Evolutionary conservation across 1,284 basidiomycete species (phyloP).

Genomic region (Neolentinus lepideus): DNA sequence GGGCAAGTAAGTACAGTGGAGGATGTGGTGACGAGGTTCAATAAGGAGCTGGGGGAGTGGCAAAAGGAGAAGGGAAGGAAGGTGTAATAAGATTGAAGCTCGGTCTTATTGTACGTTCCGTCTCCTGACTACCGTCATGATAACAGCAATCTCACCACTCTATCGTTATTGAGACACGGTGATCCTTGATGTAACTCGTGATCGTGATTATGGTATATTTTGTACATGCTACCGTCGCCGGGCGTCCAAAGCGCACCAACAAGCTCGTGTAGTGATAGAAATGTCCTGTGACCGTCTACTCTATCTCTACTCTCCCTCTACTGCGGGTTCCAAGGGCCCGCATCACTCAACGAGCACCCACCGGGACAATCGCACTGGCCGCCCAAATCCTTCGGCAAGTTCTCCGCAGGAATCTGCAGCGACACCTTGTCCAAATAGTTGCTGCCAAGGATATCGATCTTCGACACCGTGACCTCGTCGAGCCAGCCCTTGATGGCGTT

Average conservation of each 20-base stretch:
- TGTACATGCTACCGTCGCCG: neutral
- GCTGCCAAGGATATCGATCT: conserved; percentile 81
- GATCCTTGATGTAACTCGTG: neutral
- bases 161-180: no score
- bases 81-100: conserved; percentile 14
- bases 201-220: neutral
- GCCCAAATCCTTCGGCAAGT: conserved; percentile 82
- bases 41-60: conserved; percentile 54
- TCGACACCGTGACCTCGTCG: conserved; percentile 90
- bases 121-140: no score
- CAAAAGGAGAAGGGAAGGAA: conserved; percentile 30
- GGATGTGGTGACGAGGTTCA: conserved; percentile 61
- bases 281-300: neutral
- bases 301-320: conserved; percentile 4
- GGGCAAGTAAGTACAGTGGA: conserved; percentile 75
- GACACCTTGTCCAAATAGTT: conserved; percentile 64
- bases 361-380: conserved; percentile 75
- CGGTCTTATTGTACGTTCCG: neutral
- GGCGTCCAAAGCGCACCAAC: neutral
- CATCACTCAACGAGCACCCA: conserved; percentile 86
- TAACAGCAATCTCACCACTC: no score
- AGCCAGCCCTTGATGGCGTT: conserved; percentile 87
- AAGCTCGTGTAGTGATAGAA: neutral
- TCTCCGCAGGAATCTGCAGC: conserved; percentile 78
- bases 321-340: conserved; percentile 82